These are phyloP conservation scores for Echeveria elegans DNA, from an alignment of 164 flowering plant genomes.

Conservation along the genomic window DNA sequence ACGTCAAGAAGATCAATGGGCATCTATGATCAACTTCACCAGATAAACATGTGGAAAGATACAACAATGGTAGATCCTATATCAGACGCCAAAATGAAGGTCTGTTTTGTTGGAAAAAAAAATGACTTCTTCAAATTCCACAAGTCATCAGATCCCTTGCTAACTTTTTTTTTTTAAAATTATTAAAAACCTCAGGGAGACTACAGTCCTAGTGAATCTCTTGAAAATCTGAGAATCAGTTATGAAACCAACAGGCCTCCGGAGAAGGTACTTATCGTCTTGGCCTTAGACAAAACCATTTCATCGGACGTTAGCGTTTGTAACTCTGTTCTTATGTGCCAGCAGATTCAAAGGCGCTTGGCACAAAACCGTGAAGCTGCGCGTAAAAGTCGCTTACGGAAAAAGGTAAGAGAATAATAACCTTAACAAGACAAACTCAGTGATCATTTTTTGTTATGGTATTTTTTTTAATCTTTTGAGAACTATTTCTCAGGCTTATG, in stretches of 20 bases:
- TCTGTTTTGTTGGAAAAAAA: background rate
- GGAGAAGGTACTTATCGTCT: slow-evolving; percentile 30
- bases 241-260: slow-evolving; percentile 24
- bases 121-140: background rate
- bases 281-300: background rate
- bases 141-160: background rate
- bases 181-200: slow-evolving; percentile 18
- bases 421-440: background rate
- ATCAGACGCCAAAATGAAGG: slow-evolving; percentile 15
- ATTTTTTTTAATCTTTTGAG: background rate
- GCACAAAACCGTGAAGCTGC: slow-evolving; percentile 70
- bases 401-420: slow-evolving; percentile 30
- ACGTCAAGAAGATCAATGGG: slow-evolving; percentile 30
- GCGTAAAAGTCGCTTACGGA: slow-evolving; percentile 46
- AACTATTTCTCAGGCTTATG: slow-evolving; percentile 33
- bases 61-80: slow-evolving; percentile 18
- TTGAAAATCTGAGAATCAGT: slow-evolving; percentile 21
- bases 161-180: background rate
- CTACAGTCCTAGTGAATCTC: slow-evolving; percentile 19
- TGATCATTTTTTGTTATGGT: background rate
- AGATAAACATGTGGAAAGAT: slow-evolving; percentile 35
- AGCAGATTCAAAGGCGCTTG: slow-evolving; percentile 38
- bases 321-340: background rate
- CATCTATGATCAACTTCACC: slow-evolving; percentile 39
- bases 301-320: too few species aligned